These are phyloP conservation scores for Brassica rapa DNA, from an alignment of 345 rosid genomes.

Conservation along the genomic window DNA sequence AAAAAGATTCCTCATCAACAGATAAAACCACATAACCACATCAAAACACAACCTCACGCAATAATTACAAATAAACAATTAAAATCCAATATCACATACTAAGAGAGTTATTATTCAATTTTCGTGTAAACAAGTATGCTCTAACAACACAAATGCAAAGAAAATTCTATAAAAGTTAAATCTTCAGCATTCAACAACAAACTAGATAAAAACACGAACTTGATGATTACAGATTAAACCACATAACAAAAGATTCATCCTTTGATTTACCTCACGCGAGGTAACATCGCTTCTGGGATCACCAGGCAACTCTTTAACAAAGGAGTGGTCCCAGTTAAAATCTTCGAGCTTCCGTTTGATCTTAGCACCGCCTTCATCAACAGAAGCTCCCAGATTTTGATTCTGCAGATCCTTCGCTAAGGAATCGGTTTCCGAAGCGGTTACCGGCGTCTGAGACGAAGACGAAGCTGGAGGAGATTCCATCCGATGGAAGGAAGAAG, in stretches of 20 bases:
- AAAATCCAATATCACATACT: too few species aligned
- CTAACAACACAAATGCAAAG: too few species aligned
- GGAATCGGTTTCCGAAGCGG: constrained; percentile 57
- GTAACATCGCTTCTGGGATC: constrained; percentile 64
- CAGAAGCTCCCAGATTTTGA: constrained; percentile 50
- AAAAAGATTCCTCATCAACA: too few species aligned
- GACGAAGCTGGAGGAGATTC: constrained; percentile 39
- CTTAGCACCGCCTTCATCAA: constrained; percentile 21
- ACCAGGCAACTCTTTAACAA: constrained; percentile 81
- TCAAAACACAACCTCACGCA: constrained; percentile 60
- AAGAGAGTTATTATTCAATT: too few species aligned
- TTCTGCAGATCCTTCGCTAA: constrained; percentile 67
- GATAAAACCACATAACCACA: neutral
- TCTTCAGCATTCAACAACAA: neutral
- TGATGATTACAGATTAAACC: neutral
- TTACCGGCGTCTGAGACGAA: constrained; percentile 40
- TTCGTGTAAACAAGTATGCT: too few species aligned
- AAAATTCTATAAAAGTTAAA: too few species aligned
- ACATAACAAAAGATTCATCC: neutral
- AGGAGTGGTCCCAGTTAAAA: constrained; percentile 89
- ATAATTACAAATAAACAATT: too few species aligned
- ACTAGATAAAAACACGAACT: neutral
- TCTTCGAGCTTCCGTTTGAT: constrained; percentile 59
- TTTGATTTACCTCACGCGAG: constrained; percentile 73
- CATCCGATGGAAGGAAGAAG: constrained; percentile 41